phyloP scores from a whole-genome alignment of 805 yeast species.

The Ogataea philodendri region DNA sequence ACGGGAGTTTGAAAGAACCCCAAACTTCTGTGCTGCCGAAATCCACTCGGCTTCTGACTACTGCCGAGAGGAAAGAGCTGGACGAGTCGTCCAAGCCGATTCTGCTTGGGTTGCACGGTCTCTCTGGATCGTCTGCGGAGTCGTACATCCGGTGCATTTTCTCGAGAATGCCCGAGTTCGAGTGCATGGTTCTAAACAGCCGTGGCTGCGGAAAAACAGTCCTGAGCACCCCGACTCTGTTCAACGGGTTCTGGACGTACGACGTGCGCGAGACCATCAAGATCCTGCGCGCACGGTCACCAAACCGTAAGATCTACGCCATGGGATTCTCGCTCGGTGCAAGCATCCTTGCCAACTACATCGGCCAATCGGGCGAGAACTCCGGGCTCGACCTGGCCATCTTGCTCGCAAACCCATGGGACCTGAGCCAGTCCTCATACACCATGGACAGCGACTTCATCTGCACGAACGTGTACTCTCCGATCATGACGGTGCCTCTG shows the following conservation, averaged over 20 bases:
- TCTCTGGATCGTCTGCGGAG: conserved; percentile 86
- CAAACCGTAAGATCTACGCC: conserved; percentile 61
- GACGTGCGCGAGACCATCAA: conserved; percentile 60
- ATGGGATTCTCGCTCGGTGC: conserved; percentile 87
- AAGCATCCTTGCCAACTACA: conserved; percentile 63
- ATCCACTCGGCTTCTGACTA: conserved; percentile 52
- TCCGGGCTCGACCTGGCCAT: conserved; percentile 52
- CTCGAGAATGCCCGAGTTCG: conserved; percentile 45
- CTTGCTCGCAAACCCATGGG: conserved; percentile 73
- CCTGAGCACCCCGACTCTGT: conserved; percentile 66
- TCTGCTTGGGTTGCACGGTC: conserved; percentile 67
- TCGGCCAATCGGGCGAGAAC: conserved; percentile 61
- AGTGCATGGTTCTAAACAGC: conserved; percentile 64
- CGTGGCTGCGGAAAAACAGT: conserved; percentile 76
- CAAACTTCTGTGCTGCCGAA: conserved; percentile 48
- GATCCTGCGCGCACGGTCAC: conserved; percentile 49
- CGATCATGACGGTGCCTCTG: conserved; percentile 49
- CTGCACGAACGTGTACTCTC: conserved; percentile 48
- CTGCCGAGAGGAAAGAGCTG: conserved; percentile 40
- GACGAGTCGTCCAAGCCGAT: conserved; percentile 48
- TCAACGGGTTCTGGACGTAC: conserved; percentile 68
- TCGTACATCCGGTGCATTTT: conserved; percentile 65
- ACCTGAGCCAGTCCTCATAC: conserved; percentile 49
- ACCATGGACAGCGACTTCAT: conserved; percentile 41
- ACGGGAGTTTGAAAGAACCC: conserved; percentile 1